Percentiles rank a stretch among this genome's conserved stretches.
phyloP scores from a whole-genome alignment of 805 yeast genomes.

The Ogataea henricii region DNA sequence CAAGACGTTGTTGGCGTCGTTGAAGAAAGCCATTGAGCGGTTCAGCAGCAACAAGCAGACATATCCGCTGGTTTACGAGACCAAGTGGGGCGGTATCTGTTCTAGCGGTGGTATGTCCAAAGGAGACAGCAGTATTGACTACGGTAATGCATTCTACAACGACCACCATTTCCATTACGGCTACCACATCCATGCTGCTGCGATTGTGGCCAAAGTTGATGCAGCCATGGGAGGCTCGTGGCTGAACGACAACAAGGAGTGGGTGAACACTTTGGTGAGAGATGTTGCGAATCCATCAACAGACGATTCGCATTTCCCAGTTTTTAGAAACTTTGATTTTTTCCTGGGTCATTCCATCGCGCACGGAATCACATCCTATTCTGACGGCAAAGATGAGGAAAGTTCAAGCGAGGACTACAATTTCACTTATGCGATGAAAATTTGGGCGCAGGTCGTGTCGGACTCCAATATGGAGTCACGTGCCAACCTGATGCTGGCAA shows the following conservation, averaged over 20 bases:
- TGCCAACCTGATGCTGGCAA: slow-evolving; percentile 58
- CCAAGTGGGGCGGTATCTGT: slow-evolving; percentile 70
- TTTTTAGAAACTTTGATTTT: slow-evolving; percentile 63
- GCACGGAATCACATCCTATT: slow-evolving; percentile 55
- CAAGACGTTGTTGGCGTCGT: slow-evolving; percentile 48
- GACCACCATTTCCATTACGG: slow-evolving; percentile 82
- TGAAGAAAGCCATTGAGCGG: slow-evolving; percentile 66
- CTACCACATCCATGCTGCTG: slow-evolving; percentile 71
- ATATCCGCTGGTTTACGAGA: slow-evolving; percentile 74
- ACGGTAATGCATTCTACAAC: slow-evolving; percentile 70
- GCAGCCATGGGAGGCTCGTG: slow-evolving; percentile 49
- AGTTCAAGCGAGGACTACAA: slow-evolving; percentile 67
- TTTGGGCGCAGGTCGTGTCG: slow-evolving; percentile 62
- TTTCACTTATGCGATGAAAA: slow-evolving; percentile 62
- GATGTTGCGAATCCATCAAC: slow-evolving; percentile 64
- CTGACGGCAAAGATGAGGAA: slow-evolving; percentile 68
- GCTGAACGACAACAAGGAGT: slow-evolving; percentile 48
- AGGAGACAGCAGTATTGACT: slow-evolving; percentile 57
- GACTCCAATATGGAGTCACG: slow-evolving; percentile 53
- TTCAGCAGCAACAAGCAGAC: slow-evolving; percentile 68
- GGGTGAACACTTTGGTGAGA: slow-evolving; percentile 60
- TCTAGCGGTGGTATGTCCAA: slow-evolving; percentile 59
- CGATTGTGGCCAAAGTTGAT: slow-evolving; percentile 60
- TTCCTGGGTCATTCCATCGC: slow-evolving; percentile 73
- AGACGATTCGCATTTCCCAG: slow-evolving; percentile 56